phyloP scores from a whole-genome alignment of 2,329 filamentous ascomycete genomes.

The Ceratocystis huliohia region DNA sequence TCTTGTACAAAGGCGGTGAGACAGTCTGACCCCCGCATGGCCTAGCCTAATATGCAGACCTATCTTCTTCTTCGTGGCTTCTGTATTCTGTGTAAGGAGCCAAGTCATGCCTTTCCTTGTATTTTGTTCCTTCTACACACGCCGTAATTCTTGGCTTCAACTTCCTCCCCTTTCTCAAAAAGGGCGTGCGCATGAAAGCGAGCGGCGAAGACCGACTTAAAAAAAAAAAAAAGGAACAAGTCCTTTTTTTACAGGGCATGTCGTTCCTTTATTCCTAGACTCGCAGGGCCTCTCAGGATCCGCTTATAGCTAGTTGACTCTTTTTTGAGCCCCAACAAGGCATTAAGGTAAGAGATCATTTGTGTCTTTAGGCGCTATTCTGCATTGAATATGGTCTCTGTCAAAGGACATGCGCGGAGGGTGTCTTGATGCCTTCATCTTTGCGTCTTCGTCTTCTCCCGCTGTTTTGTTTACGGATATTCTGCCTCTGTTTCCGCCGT shows the following conservation, averaged over 20 bases:
- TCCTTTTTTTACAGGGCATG: background rate
- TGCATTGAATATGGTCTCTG: background rate
- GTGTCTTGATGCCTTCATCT: background rate
- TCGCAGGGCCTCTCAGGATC: background rate
- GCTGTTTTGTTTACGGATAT: background rate
- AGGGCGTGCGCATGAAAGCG: slow-evolving; percentile 7
- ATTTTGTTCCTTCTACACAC: background rate
- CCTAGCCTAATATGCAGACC: no score
- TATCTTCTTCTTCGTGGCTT: background rate
- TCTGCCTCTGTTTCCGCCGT: background rate
- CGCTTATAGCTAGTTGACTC: background rate
- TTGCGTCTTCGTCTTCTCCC: no score
- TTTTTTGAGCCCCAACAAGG: no score
- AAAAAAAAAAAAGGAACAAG: background rate
- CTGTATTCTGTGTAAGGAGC: background rate
- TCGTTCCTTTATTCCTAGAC: background rate
- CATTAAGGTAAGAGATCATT: no score
- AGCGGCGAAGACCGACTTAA: background rate
- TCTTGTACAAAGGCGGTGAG: background rate
- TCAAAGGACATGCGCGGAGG: background rate
- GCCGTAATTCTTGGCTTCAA: background rate
- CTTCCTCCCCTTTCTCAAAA: background rate
- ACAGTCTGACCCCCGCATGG: background rate
- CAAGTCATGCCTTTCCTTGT: background rate
- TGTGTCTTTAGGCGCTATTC: background rate